Percentiles rank a stretch among this genome's conserved stretches.
Conservation (phyloP, 805 yeast genomes). For the Lipomyces kockii region DNA sequence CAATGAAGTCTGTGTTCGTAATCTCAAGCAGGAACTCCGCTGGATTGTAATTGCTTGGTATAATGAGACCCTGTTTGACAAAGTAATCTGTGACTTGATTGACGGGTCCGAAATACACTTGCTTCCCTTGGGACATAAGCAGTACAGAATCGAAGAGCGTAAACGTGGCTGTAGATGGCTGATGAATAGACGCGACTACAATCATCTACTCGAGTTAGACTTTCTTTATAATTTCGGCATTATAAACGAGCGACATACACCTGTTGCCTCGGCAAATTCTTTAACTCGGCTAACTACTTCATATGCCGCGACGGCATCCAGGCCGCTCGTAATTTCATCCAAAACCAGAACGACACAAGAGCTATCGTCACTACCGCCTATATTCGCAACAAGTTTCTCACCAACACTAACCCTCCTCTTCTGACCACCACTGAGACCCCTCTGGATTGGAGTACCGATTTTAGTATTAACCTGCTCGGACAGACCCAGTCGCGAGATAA, state of each 20-base stretch:
- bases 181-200: conserved; percentile 45
- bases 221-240: neutral
- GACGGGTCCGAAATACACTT: conserved; percentile 34
- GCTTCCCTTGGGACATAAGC: conserved; percentile 43
- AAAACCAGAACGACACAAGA: neutral
- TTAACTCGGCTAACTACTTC: conserved; percentile 2
- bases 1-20: conserved; percentile 41
- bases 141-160: conserved; percentile 43
- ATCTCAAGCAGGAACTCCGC: conserved; percentile 45
- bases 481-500: conserved; percentile 59
- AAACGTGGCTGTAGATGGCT: conserved; percentile 46
- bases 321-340: conserved; percentile 66
- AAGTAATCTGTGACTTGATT: conserved; percentile 37
- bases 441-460: conserved; percentile 51
- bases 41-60: conserved; percentile 41
- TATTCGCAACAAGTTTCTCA: conserved; percentile 56
- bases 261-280: neutral
- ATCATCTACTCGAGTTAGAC: conserved; percentile 6
- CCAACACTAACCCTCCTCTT: conserved; percentile 60
- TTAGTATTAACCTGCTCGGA: conserved; percentile 58
- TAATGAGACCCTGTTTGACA: conserved; percentile 23
- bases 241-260: neutral
- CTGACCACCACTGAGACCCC: conserved; percentile 60
- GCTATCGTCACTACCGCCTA: neutral
- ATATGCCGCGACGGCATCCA: conserved; percentile 60